These are phyloP conservation scores for Fusarium sp. DNA, from an alignment of 2,329 filamentous ascomycete species.

Conservation along the genomic window DNA sequence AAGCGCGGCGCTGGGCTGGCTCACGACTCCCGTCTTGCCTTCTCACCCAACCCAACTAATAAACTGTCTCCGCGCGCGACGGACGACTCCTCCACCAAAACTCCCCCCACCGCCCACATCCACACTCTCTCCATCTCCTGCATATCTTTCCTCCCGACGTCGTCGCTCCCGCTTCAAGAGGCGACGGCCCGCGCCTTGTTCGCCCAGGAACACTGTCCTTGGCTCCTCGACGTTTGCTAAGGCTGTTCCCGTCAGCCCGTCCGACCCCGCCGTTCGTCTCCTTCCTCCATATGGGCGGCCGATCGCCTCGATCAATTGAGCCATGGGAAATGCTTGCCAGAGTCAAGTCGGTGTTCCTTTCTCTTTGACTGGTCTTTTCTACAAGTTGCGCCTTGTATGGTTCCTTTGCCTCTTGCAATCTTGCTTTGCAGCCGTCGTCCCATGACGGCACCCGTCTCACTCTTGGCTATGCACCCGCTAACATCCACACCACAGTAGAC, in stretches of 20 bases:
- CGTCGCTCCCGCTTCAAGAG: slow-evolving; percentile 30
- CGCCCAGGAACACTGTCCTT: slow-evolving; percentile 22
- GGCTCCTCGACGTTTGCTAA: slow-evolving; percentile 19
- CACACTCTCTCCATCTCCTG: slow-evolving; percentile 39
- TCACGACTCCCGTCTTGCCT: slow-evolving; percentile 6
- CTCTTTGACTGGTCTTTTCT: slow-evolving; percentile 20
- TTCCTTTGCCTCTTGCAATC: not conserved
- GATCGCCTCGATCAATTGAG: slow-evolving; percentile 57
- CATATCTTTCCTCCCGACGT: slow-evolving; percentile 38
- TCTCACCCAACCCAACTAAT: slow-evolving; percentile 21
- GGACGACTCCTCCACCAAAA: slow-evolving; percentile 36
- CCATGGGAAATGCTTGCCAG: slow-evolving; percentile 61
- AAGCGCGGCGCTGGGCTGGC: slow-evolving; percentile 15
- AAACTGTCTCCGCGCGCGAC: slow-evolving; percentile 19
- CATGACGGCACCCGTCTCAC: not conserved
- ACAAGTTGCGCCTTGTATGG: slow-evolving; percentile 11
- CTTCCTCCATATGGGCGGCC: slow-evolving; percentile 56
- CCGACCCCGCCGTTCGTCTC: slow-evolving; percentile 34
- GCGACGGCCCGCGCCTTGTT: slow-evolving; percentile 37
- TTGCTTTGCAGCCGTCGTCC: not conserved
- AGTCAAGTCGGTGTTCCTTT: slow-evolving; percentile 55
- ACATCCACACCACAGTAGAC: slow-evolving; percentile 47
- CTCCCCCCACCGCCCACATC: slow-evolving; percentile 43
- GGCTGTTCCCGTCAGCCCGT: slow-evolving; percentile 38
- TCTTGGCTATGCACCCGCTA: slow-evolving; percentile 18